Evolutionary conservation across 2,329 filamentous ascomycete species (phyloP), one percentile per base, ranked within the genome.

Genomic region (Stagonosporopsis chrysanthemi): DNA sequence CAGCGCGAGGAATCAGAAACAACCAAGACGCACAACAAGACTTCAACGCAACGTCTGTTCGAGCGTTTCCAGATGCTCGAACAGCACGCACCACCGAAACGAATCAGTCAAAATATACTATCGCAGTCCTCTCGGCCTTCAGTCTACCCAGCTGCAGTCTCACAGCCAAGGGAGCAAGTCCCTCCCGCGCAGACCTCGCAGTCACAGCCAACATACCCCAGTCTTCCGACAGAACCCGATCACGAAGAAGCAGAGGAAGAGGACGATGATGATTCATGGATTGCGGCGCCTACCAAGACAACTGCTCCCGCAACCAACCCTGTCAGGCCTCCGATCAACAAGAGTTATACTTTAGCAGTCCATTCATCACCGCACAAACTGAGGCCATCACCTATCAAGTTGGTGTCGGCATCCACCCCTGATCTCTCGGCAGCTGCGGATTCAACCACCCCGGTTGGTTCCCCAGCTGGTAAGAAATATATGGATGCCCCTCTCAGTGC

Each of bases 21-120:
- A 28, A 82, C 84, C 6, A 84, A 82, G 64, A 76, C 84, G 2
- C 89, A 94, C 70, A 92, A 88, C 77, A 96, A 96, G 74, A 93
- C 92, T 0, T 96, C 95, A n/a, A 97, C 95, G 0, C 93, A 98
- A 75, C 84, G 91, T 40, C 82, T 99, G 15, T 92, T 97, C 64
- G 94, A 98, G 68, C 92, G 93, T 67, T 98, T 99, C 67, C 96
- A 88, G 61, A 85, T 88, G 82, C 82, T 90, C 81, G 88, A 76
- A 78, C 83, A 58, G 74, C 81, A 70, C 43, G 74, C 72, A 49
- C 69, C 65, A 44, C 72, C 71, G 9, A 76, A 73, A 58, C 68
- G 64, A n/a, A 62, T 64, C 52, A 75, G 68, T 56, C 81, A 65
- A 71, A 77, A 71, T 56, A 75, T 82, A 41, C 22, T 57, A 4